A percentile compares a stretch with the other conserved stretches of the same genome.
Evolutionary conservation across 2,329 filamentous ascomycete species (phyloP).

Genomic region (Fusarium mangiferae): DNA sequence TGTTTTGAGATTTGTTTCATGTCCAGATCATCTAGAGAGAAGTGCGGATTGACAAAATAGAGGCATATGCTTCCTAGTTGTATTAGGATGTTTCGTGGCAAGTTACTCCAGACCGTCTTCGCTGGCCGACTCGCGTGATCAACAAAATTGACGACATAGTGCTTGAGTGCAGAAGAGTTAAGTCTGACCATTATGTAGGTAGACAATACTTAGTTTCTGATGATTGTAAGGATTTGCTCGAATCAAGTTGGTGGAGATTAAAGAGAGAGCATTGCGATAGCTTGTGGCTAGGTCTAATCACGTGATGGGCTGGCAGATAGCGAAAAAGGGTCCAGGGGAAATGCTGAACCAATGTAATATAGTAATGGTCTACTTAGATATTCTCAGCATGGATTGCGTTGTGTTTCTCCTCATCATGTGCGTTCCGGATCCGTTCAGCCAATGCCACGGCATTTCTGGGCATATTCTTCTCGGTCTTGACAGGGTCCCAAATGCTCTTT

Average conservation of each 20-base stretch:
- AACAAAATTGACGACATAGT: not conserved
- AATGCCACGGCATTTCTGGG: not conserved
- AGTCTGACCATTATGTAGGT: not conserved
- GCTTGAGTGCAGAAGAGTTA: not conserved
- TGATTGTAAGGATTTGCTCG: not conserved
- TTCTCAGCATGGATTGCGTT: not conserved
- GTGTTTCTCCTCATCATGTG: not conserved
- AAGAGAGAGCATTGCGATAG: no score
- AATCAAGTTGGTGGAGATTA: not conserved
- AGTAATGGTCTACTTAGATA: not conserved
- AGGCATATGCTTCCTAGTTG: not conserved
- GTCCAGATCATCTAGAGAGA: not conserved
- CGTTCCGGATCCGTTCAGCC: not conserved
- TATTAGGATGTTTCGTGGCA: not conserved
- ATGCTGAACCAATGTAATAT: not conserved
- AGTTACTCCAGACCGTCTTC: not conserved
- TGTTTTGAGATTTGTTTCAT: accelerated
- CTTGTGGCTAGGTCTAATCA: not conserved
- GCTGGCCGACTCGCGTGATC: not conserved
- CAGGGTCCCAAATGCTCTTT: not conserved
- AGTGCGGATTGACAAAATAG: not conserved
- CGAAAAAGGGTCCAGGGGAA: not conserved
- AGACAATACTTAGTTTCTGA: no score
- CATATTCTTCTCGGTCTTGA: not conserved
- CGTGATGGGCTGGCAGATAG: not conserved